phyloP scores from a whole-genome alignment of 2,329 filamentous ascomycete species.

The Aureobasidium lini region DNA sequence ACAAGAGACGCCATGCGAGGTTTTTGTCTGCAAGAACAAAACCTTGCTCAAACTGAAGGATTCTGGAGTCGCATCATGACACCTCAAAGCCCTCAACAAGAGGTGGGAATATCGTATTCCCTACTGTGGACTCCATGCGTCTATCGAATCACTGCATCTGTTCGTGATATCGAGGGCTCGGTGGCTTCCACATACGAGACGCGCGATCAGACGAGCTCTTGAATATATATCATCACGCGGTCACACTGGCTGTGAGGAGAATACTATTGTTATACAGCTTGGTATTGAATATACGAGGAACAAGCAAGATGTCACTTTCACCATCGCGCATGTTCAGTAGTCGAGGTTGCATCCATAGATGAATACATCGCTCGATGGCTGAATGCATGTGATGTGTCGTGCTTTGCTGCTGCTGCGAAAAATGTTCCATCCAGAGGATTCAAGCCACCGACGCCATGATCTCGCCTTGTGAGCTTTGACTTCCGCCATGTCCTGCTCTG shows the following conservation, averaged over 20 bases:
- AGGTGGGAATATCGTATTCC: constrained; percentile 1
- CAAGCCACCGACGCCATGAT: constrained; percentile 12
- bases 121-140: background rate
- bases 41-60: background rate
- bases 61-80: background rate
- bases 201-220: background rate
- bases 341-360: constrained; percentile 2
- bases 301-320: background rate
- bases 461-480: background rate
- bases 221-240: background rate
- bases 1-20: background rate
- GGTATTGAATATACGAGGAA: background rate
- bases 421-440: background rate
- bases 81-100: background rate
- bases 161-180: background rate
- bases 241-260: background rate
- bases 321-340: background rate
- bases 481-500: background rate
- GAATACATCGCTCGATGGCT: background rate
- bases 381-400: constrained; percentile 6
- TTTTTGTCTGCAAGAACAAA: background rate
- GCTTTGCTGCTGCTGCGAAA: background rate
- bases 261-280: constrained; percentile 7
- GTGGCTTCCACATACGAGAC: background rate
- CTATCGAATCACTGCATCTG: background rate